These are phyloP conservation scores for Fomes fomentarius DNA, from an alignment of 1,284 basidiomycete genomes.

Conservation along the genomic window DNA sequence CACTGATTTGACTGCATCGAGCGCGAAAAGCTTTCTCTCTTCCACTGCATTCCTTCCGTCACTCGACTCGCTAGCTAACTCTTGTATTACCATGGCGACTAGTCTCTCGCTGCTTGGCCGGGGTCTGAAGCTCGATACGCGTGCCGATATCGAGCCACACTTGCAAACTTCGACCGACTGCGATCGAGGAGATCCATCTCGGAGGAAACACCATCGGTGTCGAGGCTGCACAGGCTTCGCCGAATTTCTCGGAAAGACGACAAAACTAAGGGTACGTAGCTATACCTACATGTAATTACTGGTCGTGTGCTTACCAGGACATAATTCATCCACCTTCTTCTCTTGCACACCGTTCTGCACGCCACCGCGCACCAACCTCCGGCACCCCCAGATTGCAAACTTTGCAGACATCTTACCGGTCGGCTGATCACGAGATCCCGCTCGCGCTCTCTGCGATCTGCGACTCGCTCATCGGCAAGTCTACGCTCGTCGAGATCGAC, in stretches of 20 bases:
- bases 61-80: not conserved
- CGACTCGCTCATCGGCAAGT: constrained; percentile 81
- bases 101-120: constrained; percentile 69
- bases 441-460: constrained; percentile 88
- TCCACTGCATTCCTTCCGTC: constrained; percentile 2
- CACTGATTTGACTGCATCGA: constrained; percentile 17
- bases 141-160: constrained; percentile 80
- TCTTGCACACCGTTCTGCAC: no score
- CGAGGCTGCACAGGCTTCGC: constrained; percentile 87
- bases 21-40: constrained; percentile 10
- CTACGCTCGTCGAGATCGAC: constrained; percentile 85
- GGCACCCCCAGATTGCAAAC: constrained; percentile 76
- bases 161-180: constrained; percentile 68
- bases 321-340: no score
- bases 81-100: constrained; percentile 21
- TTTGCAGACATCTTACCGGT: constrained; percentile 98
- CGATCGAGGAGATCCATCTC: constrained; percentile 88
- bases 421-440: constrained; percentile 96
- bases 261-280: constrained; percentile 61
- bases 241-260: constrained; percentile 76
- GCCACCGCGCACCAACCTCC: not conserved
- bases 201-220: constrained; percentile 96
- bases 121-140: constrained; percentile 83
- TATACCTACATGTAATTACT: no score
- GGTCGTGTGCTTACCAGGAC: no score